Evolutionary conservation across 805 yeast genomes (phyloP), one percentile per base, ranked within the genome.

Genomic region (Yarrowia sp.): DNA sequence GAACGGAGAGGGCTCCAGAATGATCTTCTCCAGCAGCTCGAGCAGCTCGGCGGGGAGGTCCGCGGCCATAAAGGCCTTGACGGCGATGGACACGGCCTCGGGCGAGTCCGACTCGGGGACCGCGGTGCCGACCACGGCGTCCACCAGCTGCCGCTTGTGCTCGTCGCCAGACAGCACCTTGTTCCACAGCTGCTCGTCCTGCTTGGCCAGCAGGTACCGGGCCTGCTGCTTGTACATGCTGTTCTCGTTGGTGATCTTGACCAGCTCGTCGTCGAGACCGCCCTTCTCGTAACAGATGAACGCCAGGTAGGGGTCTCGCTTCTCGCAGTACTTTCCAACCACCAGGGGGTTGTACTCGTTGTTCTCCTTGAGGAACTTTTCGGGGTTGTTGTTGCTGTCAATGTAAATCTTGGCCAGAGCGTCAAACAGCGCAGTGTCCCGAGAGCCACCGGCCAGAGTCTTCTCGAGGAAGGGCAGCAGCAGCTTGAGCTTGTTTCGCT

Each of bases 161-260:
- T 91, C 92, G 58, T 89, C 95, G 53, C 84, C 85, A 70, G 82
- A 75, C 76, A 95, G 84, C 5, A 95, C 99, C 73, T 83, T 83
- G 69, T 86, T 80, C 98, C 98, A 95, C 72, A 95, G 84, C 8
- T 80, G 84, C 32, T 87, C 82, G 77, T 95, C 97, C n/a, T 97
- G 91, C 79, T 97, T 90, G 71, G 87, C 83, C 74, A 95, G 85
- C 75, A 95, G 84, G 78, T 95, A 95, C 79, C 98, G 89, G n/a
- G 98, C 98, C 83, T 95, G 99, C 81, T 95, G 94, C 80, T 95
- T 95, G 85, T 90, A 95, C 99, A 95, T 95, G 74, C 95, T 86
- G 79, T 95, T 95, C 76, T 95, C 98, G 79, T 95, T 95, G 73
- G 99, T 95, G 79, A 95, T 92, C 76, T 86, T 84, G 75, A 95